Evolutionary conservation across 352 stramenopile species (phyloP).

Genomic region (Phytopythium kandeliae): DNA sequence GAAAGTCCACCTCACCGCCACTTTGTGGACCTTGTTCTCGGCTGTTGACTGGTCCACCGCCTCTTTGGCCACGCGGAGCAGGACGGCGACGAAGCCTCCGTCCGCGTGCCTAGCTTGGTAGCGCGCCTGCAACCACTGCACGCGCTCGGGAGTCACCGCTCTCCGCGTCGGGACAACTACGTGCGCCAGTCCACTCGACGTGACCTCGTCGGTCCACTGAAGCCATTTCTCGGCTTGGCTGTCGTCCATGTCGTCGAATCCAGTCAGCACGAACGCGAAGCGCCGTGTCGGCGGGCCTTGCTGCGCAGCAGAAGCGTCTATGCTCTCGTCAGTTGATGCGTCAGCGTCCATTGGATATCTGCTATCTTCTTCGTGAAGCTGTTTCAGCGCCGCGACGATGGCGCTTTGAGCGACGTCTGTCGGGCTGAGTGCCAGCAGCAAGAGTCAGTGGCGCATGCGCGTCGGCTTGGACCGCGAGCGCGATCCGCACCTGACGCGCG

Average conservation of each 20-base stretch:
- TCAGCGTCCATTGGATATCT: neutral
- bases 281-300: neutral
- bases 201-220: slow-evolving; percentile 46
- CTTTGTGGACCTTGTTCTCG: slow-evolving; percentile 40
- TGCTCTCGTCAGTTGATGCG: neutral
- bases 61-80: slow-evolving; percentile 50
- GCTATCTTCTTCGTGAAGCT: neutral
- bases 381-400: slow-evolving; percentile 8
- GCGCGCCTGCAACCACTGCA: slow-evolving; percentile 29
- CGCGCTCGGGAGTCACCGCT: slow-evolving; percentile 38
- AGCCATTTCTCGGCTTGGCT: slow-evolving; percentile 30
- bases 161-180: slow-evolving; percentile 42
- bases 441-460: neutral
- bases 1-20: slow-evolving; percentile 20
- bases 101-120: slow-evolving; percentile 15
- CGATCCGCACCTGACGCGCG: slow-evolving; percentile 14
- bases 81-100: slow-evolving; percentile 50
- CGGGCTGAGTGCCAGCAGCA: neutral
- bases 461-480: neutral
- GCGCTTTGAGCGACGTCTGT: slow-evolving; percentile 5
- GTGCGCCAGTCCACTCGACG: slow-evolving; percentile 36
- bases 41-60: slow-evolving; percentile 31
- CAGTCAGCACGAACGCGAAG: slow-evolving; percentile 52
- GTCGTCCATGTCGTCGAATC: slow-evolving; percentile 41
- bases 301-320: neutral